Base-by-base conservation (phyloP, 129 eudicot species). In the Deinandra increscens region DNA sequence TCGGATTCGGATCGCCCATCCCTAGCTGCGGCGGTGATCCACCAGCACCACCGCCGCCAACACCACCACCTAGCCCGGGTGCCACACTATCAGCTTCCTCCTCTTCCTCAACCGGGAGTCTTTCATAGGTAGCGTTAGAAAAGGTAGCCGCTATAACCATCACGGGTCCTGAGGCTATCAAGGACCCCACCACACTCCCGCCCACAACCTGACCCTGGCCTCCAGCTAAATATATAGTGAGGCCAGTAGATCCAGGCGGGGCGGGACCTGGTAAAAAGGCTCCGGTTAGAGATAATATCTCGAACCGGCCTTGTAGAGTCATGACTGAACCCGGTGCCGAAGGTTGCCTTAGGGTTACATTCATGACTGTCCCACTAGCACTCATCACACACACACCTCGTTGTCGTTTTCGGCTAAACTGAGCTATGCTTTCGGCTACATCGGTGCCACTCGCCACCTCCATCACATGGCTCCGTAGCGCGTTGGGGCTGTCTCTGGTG, bases 171-270 rank as follows among this genome's bases (percentile, higher is more conserved):
- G 87, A 78, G 1, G 87, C 87, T 4, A 83, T 45, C 55, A 83
- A 70, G 0, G 82, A 69, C 69, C 87, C 87, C 29, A 76, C 84
- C 18, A 83, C 87, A 36, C 87, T 83, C 60, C 87, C 87, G 1
- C 87, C 87, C 41, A 83, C 82, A 4, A 83, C 84, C 62, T 83
- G 87, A 42, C 87, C 84, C 69, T 75, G 84, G n/a, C 87, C 87
- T 5, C 87, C 84, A 1, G 87, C 79, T 43, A 83, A 46, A 58
- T 79, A 83, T 29, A 83, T 64, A n/a, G 84, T 79, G 56, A 83
- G 68, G 1, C 86, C 86, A 8, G 86, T 78, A 5, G 86, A 79
- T 45, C 86, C 86, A 15, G 81, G 86, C 7, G 86, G 86, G 8
- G 86, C 83, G 15, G 86, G 86, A 22, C 86, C 86, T 0, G 86